These are phyloP conservation scores for Erodium moschatum DNA, from an alignment of 441 rosid species.

Conservation along the genomic window DNA sequence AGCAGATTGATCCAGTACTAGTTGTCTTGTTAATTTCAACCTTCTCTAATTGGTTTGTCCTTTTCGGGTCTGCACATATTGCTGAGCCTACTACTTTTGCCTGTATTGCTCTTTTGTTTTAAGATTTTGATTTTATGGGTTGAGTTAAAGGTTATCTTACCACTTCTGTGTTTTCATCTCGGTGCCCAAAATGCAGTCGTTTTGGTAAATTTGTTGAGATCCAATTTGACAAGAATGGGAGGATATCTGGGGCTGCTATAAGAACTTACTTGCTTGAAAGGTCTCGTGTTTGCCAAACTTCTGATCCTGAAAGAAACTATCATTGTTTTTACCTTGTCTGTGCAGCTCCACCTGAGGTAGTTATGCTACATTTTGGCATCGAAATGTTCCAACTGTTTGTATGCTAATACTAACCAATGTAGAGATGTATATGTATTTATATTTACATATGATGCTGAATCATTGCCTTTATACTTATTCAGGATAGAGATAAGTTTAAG, in stretches of 20 bases:
- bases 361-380: slow-evolving; percentile 19
- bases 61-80: neutral
- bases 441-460: neutral
- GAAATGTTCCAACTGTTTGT: slow-evolving; percentile 8
- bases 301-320: slow-evolving; percentile 96
- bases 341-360: slow-evolving; percentile 96
- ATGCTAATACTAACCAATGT: slow-evolving; percentile 12
- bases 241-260: slow-evolving; percentile 98
- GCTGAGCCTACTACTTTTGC: neutral
- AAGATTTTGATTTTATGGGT: slow-evolving; percentile 1
- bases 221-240: slow-evolving; percentile 94
- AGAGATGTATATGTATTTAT: neutral
- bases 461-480: slow-evolving; percentile 23
- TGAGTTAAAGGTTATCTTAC: slow-evolving; percentile 13
- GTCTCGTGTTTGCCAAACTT: slow-evolving; percentile 99
- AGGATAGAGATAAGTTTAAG: slow-evolving; percentile 83
- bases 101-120: neutral
- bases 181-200: slow-evolving; percentile 58
- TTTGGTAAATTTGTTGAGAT: slow-evolving; percentile 99
- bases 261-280: slow-evolving; percentile 96
- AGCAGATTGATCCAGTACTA: neutral
- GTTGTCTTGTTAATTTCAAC: neutral
- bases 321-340: slow-evolving; percentile 97
- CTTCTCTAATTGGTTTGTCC: neutral
- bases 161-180: slow-evolving; percentile 6